phyloP scores from a whole-genome alignment of 1,139 yeast genomes.

The Suhomyces anneliseae region DNA sequence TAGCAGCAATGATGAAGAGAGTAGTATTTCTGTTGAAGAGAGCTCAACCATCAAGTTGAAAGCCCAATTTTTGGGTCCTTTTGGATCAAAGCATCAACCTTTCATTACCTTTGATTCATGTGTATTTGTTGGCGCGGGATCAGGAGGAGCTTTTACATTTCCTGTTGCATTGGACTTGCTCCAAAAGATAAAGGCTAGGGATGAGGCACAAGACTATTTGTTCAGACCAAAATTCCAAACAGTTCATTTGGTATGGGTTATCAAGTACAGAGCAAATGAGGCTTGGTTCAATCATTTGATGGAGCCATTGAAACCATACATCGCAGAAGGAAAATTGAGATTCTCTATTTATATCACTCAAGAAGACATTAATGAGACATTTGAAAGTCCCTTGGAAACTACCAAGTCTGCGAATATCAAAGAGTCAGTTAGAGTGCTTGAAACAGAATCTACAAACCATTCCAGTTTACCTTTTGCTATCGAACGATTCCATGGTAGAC shows the following conservation, averaged over 20 bases:
- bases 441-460: neutral
- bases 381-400: neutral
- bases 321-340: slow-evolving; percentile 24
- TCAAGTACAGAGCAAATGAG: slow-evolving; percentile 26
- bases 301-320: slow-evolving; percentile 26
- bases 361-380: slow-evolving; percentile 5
- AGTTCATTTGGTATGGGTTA: slow-evolving; percentile 38
- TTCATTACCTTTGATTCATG: slow-evolving; percentile 41
- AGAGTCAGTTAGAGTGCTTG: neutral
- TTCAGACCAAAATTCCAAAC: slow-evolving; percentile 31
- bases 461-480: neutral
- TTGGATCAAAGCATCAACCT: slow-evolving; percentile 44
- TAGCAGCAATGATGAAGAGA: slow-evolving; percentile 1
- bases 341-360: slow-evolving; percentile 27
- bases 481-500: slow-evolving; percentile 7
- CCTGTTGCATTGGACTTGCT: slow-evolving; percentile 46
- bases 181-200: slow-evolving; percentile 22
- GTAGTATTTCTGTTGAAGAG: neutral
- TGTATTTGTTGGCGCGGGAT: slow-evolving; percentile 45
- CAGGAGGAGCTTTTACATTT: slow-evolving; percentile 47
- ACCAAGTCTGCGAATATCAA: neutral
- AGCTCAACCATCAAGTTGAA: slow-evolving; percentile 19
- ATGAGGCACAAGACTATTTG: slow-evolving; percentile 30
- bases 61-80: slow-evolving; percentile 45
- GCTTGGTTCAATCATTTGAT: slow-evolving; percentile 41